These are phyloP conservation scores for Microdochium nivale DNA, from an alignment of 2,329 filamentous ascomycete species.

Conservation along the genomic window DNA sequence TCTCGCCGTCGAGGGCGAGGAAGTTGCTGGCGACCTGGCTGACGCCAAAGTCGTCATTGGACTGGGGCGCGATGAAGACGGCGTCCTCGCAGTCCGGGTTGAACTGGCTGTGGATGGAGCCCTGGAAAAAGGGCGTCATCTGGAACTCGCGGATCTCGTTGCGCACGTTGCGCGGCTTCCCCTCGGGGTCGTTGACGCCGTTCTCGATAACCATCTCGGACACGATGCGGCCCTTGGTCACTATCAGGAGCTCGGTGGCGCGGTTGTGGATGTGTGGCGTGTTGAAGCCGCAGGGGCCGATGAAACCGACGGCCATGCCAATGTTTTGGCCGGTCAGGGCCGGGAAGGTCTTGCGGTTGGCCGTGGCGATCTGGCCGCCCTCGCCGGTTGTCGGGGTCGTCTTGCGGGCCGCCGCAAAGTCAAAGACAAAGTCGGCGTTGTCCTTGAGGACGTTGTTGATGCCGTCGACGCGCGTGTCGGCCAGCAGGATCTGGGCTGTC, in stretches of 20 bases:
- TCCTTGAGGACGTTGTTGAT: slow-evolving; percentile 31
- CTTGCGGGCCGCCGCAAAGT: slow-evolving; percentile 27
- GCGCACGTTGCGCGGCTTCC: slow-evolving; percentile 25
- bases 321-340: slow-evolving; percentile 42
- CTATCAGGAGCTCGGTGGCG: slow-evolving; percentile 42
- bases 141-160: slow-evolving; percentile 31
- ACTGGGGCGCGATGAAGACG: slow-evolving; percentile 41
- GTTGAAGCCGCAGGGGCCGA: slow-evolving; percentile 46
- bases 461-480: slow-evolving; percentile 32
- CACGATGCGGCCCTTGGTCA: slow-evolving; percentile 37
- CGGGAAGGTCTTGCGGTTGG: slow-evolving; percentile 49
- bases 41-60: slow-evolving; percentile 41
- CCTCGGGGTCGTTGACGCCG: slow-evolving; percentile 29
- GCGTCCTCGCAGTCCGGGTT: slow-evolving; percentile 45
- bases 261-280: slow-evolving; percentile 48
- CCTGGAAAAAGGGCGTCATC: slow-evolving; percentile 46
- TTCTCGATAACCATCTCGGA: slow-evolving; percentile 46
- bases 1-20: slow-evolving; percentile 34
- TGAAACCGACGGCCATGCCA: slow-evolving; percentile 41
- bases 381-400: slow-evolving; percentile 21
- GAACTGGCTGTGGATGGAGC: slow-evolving; percentile 45
- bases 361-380: slow-evolving; percentile 39
- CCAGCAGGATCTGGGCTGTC: slow-evolving; percentile 28
- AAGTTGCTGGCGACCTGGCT: slow-evolving; percentile 40
- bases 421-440: slow-evolving; percentile 37